These are phyloP conservation scores for Cyberlindnera maritima DNA, from an alignment of 805 yeast genomes.

Conservation along the genomic window DNA sequence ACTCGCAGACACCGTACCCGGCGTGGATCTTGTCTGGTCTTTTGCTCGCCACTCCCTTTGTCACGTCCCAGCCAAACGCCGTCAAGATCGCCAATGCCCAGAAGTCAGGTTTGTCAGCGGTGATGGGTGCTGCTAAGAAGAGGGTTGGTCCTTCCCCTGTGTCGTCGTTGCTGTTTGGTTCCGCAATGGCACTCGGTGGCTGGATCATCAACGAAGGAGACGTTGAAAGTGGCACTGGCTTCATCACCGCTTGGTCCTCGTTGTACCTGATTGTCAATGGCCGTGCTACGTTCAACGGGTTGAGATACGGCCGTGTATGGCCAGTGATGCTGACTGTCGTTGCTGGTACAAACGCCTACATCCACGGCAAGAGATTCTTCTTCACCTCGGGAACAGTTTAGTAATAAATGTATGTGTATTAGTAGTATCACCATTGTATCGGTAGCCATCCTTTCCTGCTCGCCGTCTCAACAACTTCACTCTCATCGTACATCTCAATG, in stretches of 20 bases:
- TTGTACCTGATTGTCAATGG: slow-evolving; percentile 74
- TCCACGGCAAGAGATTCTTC: slow-evolving; percentile 72
- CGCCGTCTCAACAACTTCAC: slow-evolving; percentile 57
- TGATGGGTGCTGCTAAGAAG: slow-evolving; percentile 7
- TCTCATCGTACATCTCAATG: slow-evolving; percentile 81
- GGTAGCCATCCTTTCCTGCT: slow-evolving; percentile 58
- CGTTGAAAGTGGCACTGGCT: slow-evolving; percentile 74
- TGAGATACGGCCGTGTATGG: slow-evolving; percentile 56
- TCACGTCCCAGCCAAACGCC: slow-evolving; percentile 31
- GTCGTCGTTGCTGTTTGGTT: slow-evolving; percentile 54
- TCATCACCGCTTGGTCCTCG: slow-evolving; percentile 76
- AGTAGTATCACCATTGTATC: slow-evolving; percentile 54
- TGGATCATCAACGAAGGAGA: slow-evolving; percentile 79
- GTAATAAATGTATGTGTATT: background rate
- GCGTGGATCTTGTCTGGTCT: slow-evolving; percentile 40
- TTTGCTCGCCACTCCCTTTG: slow-evolving; percentile 36
- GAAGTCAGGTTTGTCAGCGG: background rate
- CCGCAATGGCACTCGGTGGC: slow-evolving; percentile 63
- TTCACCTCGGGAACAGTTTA: slow-evolving; percentile 22
- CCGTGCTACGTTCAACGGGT: slow-evolving; percentile 47
- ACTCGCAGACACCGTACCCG: slow-evolving; percentile 44
- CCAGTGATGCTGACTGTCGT: slow-evolving; percentile 58
- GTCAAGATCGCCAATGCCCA: slow-evolving; percentile 9
- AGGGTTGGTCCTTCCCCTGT: slow-evolving; percentile 33
- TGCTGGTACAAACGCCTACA: slow-evolving; percentile 58